Evolutionary conservation across 2,329 filamentous ascomycete species (phyloP).

Genomic region (Aspergillus oerlinghausenensis): DNA sequence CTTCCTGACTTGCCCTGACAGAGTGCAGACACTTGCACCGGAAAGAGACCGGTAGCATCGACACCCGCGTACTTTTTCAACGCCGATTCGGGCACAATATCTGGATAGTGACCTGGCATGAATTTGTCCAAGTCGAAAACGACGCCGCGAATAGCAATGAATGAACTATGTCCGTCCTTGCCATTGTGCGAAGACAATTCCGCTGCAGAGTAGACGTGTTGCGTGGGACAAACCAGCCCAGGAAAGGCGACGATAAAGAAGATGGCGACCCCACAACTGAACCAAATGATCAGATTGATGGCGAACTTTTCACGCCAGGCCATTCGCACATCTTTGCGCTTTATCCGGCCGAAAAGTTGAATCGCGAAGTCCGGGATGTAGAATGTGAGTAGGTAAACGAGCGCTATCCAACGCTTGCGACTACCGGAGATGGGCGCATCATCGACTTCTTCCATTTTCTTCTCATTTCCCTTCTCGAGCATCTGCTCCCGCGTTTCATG

Average conservation of each 20-base stretch:
- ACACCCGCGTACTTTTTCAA: constrained; percentile 78
- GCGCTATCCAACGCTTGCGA: constrained; percentile 84
- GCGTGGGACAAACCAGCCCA: constrained; percentile 79
- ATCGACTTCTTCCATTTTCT: constrained; percentile 85
- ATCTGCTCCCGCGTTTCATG: constrained; percentile 90
- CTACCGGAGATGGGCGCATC: constrained; percentile 70
- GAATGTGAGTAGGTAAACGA: constrained; percentile 81
- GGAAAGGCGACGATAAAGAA: constrained; percentile 94
- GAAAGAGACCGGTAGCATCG: constrained; percentile 86
- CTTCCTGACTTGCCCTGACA: constrained; percentile 70
- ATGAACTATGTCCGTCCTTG: constrained; percentile 60
- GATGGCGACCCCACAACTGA: constrained; percentile 67
- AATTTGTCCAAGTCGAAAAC: constrained; percentile 80
- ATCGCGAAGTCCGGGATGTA: constrained; percentile 82
- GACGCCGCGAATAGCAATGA: constrained; percentile 77
- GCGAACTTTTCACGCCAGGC: constrained; percentile 97
- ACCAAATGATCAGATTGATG: constrained; percentile 97
- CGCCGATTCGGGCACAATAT: constrained; percentile 54
- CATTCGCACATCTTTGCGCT: constrained; percentile 83
- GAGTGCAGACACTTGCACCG: constrained; percentile 86
- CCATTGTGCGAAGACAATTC: constrained; percentile 75
- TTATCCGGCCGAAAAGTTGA: constrained; percentile 72
- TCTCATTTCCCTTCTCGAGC: constrained; percentile 90
- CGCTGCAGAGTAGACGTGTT: constrained; percentile 75
- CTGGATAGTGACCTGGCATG: constrained; percentile 72